Percentiles rank a stretch among this genome's conserved stretches.
These are phyloP conservation scores for Pseudozyma pruni DNA, from an alignment of 1,284 basidiomycete species.

Conservation along the genomic window DNA sequence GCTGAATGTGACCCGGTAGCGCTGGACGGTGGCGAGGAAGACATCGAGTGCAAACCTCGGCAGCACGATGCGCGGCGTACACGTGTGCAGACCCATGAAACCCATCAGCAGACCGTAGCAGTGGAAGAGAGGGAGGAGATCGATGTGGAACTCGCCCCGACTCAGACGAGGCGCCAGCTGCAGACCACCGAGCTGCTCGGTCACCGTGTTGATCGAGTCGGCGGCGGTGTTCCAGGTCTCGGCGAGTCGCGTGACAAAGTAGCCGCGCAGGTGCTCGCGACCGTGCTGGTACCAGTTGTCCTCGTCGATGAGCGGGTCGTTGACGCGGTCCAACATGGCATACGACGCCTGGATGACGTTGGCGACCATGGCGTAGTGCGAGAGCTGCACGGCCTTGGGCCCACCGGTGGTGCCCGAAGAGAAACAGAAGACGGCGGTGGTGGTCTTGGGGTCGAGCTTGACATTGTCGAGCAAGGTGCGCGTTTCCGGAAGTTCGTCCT, in stretches of 20 bases:
- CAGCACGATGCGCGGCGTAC: constrained; percentile 59
- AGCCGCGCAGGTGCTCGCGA: constrained; percentile 36
- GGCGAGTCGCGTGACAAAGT: constrained; percentile 50
- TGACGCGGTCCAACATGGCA: constrained; percentile 58
- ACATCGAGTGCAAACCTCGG: constrained; percentile 57
- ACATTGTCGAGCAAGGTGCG: constrained; percentile 39
- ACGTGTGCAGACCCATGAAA: constrained; percentile 62
- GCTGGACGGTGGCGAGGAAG: constrained; percentile 56
- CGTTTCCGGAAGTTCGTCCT: constrained; percentile 29
- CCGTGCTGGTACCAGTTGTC: constrained; percentile 48
- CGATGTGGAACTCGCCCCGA: constrained; percentile 60
- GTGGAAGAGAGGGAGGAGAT: constrained; percentile 65
- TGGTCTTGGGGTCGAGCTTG: constrained; percentile 36
- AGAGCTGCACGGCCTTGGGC: constrained; percentile 64
- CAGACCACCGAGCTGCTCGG: constrained; percentile 28
- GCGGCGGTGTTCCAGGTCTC: constrained; percentile 48
- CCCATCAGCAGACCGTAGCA: constrained; percentile 65
- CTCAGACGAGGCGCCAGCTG: constrained; percentile 34
- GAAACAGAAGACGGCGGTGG: constrained; percentile 61
- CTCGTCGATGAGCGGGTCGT: constrained; percentile 57
- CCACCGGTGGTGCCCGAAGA: constrained; percentile 64
- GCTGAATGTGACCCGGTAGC: constrained; percentile 60
- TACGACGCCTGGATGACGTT: constrained; percentile 63
- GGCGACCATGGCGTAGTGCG: constrained; percentile 60
- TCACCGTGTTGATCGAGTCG: constrained; percentile 35